A percentile compares a stretch with the other conserved stretches of the same genome.
phyloP scores from a whole-genome alignment of 352 stramenopile species.

The Globisporangium canariense region DNA sequence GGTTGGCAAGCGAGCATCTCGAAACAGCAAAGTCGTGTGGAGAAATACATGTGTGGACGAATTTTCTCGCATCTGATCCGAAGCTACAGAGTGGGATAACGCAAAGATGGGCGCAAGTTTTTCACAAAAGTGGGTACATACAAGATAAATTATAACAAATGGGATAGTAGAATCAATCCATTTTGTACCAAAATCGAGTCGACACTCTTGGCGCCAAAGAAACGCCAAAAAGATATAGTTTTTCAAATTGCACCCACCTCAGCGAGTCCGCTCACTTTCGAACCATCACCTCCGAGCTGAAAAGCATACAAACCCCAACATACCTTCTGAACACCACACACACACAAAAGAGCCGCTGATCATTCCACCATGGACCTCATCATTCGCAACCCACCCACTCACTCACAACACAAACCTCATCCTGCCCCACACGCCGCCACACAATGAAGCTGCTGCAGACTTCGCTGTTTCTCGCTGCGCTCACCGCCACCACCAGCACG shows the following conservation, averaged over 20 bases:
- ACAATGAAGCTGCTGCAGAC: slow-evolving; percentile 4
- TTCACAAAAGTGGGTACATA: no score
- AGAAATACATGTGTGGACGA: neutral
- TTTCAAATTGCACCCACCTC: no score
- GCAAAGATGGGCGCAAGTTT: neutral
- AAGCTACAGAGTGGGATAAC: neutral
- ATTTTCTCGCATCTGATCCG: neutral
- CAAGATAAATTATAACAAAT: no score
- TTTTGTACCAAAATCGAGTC: no score
- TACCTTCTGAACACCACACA: neutral
- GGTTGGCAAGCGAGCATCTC: no score
- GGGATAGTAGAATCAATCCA: no score
- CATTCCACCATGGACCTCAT: neutral
- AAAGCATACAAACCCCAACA: neutral
- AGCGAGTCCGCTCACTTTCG: no score
- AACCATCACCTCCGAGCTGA: no score
- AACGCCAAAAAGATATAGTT: no score
- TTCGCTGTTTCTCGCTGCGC: neutral
- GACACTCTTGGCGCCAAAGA: no score
- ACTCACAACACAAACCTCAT: neutral
- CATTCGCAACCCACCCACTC: no score
- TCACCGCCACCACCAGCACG: neutral
- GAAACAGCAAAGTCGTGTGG: no score
- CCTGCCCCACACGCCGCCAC: neutral
- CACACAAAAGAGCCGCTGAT: neutral